Evolutionary conservation across 768 basidiomycete species (phyloP), one percentile per base, ranked within the genome.

Genomic region (Ephemerocybe angulata): DNA sequence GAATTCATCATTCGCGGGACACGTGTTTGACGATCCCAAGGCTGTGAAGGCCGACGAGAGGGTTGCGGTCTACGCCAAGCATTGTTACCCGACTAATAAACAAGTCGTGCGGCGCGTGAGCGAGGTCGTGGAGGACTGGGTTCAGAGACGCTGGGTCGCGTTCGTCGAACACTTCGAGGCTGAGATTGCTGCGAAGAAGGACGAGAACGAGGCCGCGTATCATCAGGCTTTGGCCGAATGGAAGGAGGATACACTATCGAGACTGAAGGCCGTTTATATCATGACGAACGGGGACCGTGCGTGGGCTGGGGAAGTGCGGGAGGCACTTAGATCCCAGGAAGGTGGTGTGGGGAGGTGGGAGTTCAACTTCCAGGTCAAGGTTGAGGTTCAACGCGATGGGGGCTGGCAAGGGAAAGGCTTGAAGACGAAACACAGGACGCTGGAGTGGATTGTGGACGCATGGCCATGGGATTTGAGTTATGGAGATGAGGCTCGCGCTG

Each of bases 271-370:
- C 44, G 64, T 88, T 27, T 88, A 84, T 57, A 67, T 88, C 48
- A 78, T 87, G 80, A 85, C 85, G 38, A 88, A 89, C 55, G 87
- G 76, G 6, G 71, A 78, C 41, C 56, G 54, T 28, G 67, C 62
- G 35, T 89, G 81, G 81, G 60, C 85, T 37, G 61, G 54, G 0
- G 74, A 79, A 53, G 65, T 85, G 43, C 76, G 72, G 63, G 38
- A 31, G 4, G 77, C 72, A 17, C 62, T 87, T 35, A 29, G 47
- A 24, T 3, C 35, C 28, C 38, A 42, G 27, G 47, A 37, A n/a
- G 25, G 30, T 4, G 28, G 8, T 49, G 47, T 40, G 37, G 25
- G 54, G 37, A 6, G 21, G 37, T 42, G 37, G 50, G 37, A 52
- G 3, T 40, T 52, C 5, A 41, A 38, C 10, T 21, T 38, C 17